Conservation (phyloP, 176 grass and related monocot genomes). For the Avena insularis region DNA sequence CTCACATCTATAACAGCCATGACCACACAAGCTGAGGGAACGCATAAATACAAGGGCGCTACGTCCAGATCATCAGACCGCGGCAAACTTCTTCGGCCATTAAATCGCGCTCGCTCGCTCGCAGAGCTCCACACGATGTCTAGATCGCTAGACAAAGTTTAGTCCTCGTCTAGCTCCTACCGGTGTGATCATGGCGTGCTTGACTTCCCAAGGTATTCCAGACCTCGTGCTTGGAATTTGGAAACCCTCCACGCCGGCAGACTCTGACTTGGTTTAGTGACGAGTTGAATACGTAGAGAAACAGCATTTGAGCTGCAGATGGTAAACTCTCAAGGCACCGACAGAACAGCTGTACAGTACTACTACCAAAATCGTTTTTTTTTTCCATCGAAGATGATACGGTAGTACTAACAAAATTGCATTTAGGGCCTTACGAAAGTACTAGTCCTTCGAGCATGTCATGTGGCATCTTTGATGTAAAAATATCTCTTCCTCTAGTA, state of each 20-base stretch:
- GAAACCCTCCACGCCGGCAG: slow-evolving; percentile 27
- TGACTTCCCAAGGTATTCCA: slow-evolving; percentile 19
- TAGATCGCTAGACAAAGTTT: slow-evolving; percentile 12
- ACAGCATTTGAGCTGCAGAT: slow-evolving; percentile 26
- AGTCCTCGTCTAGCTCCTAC: slow-evolving; percentile 22
- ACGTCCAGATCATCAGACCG: slow-evolving; percentile 29
- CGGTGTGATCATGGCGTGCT: slow-evolving; percentile 10
- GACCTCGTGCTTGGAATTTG: slow-evolving; percentile 35
- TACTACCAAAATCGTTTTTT: not conserved
- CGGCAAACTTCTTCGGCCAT: slow-evolving; percentile 35
- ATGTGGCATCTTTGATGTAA: slow-evolving; percentile 17
- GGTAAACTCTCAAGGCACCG: slow-evolving; percentile 28
- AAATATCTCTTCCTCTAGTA: slow-evolving; percentile 6
- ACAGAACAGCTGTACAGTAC: slow-evolving; percentile 13
- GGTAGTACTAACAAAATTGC: slow-evolving; percentile 27
- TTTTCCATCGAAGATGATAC: not conserved
- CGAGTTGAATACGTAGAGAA: slow-evolving; percentile 26
- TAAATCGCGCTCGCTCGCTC: not conserved
- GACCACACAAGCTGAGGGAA: slow-evolving; percentile 28
- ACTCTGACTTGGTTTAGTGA: not conserved
- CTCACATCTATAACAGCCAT: slow-evolving; percentile 21
- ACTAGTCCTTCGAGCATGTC: slow-evolving; percentile 23
- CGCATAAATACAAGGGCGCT: slow-evolving; percentile 21
- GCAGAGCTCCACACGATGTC: slow-evolving; percentile 23
- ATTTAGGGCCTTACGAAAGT: slow-evolving; percentile 19